Base-by-base conservation (phyloP, 202 grass and related monocot genomes). In the Panicum hallii region DNA sequence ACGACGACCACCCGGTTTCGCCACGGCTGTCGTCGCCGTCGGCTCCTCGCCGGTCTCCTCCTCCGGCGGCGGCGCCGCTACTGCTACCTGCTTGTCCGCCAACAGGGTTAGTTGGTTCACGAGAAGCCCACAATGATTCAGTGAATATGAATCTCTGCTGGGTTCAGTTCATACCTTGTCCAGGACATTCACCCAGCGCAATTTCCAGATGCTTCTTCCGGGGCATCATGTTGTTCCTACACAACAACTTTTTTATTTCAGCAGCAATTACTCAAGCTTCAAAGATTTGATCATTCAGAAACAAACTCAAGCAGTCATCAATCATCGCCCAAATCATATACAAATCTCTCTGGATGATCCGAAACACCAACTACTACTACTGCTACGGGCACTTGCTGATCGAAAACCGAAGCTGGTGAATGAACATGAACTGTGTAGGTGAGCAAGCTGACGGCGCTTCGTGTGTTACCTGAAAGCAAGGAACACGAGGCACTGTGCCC, bases 401-500 rank as follows among this genome's bases (percentile, higher is more conserved):
- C 10, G 17, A 56, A 41, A 75, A 38, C 2, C 0, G 1, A 17
- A 44, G 0, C 34, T 12, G 2, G 19, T 0, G 5, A 11, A 40
- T 42, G 2, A 62, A 77, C 7, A 63, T 7, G 5, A 62, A 30
- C 11, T 28, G 23, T 28, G 14, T 0, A 5, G 45, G 23, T 6
- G n/a, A 77, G n/a, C 14, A 30, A 48, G 23, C 32, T 2, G 22
- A 47, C 3, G 36, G 36, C 36, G 4, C 36, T 38, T 38, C 2
- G 36, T 38, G 43, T 32, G 42, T 68, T 78, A 89, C 94, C 87
- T 94, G 54, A 97, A 85, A 19, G 87, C 72, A 66, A 97, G 85
- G 80, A 93, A 93, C 42, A 92, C 85, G 38, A 93, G 46, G 82
- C 91, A 97, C 79, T 97, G 94, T n/a, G 94, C 94, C 84, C 91